Evolutionary conservation across 805 yeast genomes (phyloP).

Genomic region (Ogataea corticis): DNA sequence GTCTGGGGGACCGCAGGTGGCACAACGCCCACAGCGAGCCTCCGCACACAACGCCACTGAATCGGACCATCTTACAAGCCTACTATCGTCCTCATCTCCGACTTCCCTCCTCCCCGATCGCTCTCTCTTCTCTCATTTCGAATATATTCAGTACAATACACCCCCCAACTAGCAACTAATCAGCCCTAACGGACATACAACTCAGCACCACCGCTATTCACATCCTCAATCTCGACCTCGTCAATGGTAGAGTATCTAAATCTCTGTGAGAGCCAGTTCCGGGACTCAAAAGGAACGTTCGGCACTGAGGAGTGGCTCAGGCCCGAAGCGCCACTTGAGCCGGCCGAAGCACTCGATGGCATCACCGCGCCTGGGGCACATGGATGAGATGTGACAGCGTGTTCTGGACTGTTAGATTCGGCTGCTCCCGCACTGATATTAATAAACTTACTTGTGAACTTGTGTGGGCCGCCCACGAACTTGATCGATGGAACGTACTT

Average conservation of each 20-base stretch:
- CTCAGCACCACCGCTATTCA: conserved; percentile 84
- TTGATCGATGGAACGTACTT: conserved; percentile 71
- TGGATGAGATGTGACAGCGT: conserved; percentile 34
- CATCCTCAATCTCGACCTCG: conserved; percentile 70
- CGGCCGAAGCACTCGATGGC: conserved; percentile 19
- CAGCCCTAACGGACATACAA: conserved; percentile 34
- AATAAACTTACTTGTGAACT: conserved; percentile 44
- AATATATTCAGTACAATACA: conserved; percentile 2
- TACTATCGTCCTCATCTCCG: too few species aligned
- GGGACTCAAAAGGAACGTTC: conserved; percentile 41
- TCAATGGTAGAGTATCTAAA: conserved; percentile 68
- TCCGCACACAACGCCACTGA: too few species aligned
- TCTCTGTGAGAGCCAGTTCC: conserved; percentile 69
- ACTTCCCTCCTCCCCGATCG: too few species aligned
- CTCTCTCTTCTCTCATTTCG: background rate
- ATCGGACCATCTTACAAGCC: too few species aligned
- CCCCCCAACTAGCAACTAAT: too few species aligned
- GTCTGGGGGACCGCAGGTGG: too few species aligned
- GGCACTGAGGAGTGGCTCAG: conserved; percentile 6
- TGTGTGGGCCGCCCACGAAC: conserved; percentile 82
- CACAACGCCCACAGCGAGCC: too few species aligned
- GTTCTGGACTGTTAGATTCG: conserved; percentile 14
- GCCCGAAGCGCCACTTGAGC: conserved; percentile 6
- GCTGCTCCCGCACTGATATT: background rate
- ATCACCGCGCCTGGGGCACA: conserved; percentile 39